phyloP scores from a whole-genome alignment of 1,139 yeast species.

The Candida tetrigidarum region DNA sequence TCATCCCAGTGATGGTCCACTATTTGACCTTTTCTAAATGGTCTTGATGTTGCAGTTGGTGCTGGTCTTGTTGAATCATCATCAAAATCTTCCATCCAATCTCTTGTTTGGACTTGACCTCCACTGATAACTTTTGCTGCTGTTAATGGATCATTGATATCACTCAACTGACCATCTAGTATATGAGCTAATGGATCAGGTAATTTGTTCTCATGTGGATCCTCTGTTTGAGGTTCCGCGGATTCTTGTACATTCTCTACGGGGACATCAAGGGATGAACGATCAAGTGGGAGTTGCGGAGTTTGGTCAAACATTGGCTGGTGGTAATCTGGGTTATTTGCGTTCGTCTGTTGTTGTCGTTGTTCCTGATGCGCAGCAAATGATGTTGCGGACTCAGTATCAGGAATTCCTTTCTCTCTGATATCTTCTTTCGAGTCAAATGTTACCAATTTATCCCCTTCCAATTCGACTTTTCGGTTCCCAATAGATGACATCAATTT shows the following conservation, averaged over 20 bases:
- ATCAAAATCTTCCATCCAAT: conserved; percentile 43
- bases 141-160: conserved; percentile 35
- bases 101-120: conserved; percentile 37
- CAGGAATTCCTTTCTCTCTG: conserved; percentile 9
- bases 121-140: conserved; percentile 51
- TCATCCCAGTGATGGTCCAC: conserved; percentile 39
- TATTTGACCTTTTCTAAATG: conserved; percentile 23
- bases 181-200: conserved; percentile 54
- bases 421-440: conserved; percentile 24
- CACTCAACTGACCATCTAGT: conserved; percentile 40
- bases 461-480: conserved; percentile 41
- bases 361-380: conserved; percentile 1
- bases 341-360: background rate
- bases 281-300: too few relatives aligned
- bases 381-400: conserved; percentile 11
- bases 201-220: conserved; percentile 27
- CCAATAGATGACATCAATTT: conserved; percentile 47
- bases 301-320: conserved; percentile 15
- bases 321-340: conserved; percentile 12
- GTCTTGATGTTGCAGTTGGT: conserved; percentile 5
- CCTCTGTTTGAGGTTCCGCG: conserved; percentile 8
- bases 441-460: conserved; percentile 45
- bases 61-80: background rate
- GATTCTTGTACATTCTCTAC: background rate
- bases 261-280: conserved; percentile 1